phyloP scores from a whole-genome alignment of 2,329 filamentous ascomycete species.

The Apiospora phragmitis region DNA sequence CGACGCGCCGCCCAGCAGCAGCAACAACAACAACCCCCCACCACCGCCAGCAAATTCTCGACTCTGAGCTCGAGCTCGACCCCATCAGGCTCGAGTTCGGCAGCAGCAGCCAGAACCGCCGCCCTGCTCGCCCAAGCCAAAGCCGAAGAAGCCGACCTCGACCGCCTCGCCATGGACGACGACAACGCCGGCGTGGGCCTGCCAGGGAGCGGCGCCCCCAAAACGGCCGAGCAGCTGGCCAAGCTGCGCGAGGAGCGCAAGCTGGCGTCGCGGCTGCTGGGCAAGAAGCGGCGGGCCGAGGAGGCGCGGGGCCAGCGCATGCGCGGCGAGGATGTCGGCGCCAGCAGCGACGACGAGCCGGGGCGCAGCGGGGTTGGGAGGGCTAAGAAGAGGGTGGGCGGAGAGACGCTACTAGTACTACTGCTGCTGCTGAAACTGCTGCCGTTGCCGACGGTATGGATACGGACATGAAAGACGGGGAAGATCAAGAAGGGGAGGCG shows the following conservation, averaged over 20 bases:
- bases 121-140: background rate
- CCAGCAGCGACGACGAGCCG: conserved; percentile 30
- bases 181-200: conserved; percentile 22
- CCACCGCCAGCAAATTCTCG: background rate
- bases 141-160: conserved; percentile 12
- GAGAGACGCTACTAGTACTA: conserved; percentile 8
- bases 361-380: conserved; percentile 32
- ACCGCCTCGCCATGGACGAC: conserved; percentile 15
- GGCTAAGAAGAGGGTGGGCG: conserved; percentile 27
- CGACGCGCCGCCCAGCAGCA: conserved; percentile 14
- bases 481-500: background rate
- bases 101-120: background rate
- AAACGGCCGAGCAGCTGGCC: background rate
- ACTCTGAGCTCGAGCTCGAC: background rate
- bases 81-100: no score
- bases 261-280: conserved; percentile 9
- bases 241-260: background rate
- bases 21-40: background rate
- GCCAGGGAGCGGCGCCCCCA: conserved; percentile 12
- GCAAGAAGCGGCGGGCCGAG: conserved; percentile 16
- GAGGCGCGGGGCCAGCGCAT: conserved; percentile 24
- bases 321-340: conserved; percentile 23
- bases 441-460: background rate
- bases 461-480: background rate
- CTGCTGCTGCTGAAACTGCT: background rate